Evolutionary conservation across 129 eudicot genomes (phyloP).

Genomic region (Calendula officinalis): DNA sequence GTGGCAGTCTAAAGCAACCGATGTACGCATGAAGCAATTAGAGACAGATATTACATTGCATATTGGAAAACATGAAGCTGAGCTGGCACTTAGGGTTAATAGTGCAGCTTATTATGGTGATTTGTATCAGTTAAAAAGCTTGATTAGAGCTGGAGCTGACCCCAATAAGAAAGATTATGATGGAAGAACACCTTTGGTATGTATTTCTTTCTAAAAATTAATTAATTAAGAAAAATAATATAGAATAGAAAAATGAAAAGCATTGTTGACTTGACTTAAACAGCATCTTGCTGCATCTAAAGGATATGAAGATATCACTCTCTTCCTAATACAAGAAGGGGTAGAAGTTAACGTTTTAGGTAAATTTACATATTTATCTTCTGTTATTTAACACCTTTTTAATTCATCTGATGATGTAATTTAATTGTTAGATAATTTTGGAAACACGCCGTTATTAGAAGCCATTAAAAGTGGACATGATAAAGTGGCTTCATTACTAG

Average conservation of each 20-base stretch:
- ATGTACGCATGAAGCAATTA: too few relatives aligned
- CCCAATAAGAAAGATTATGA: conserved; percentile 62
- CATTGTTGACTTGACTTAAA: not conserved
- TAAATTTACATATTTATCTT: conserved; percentile 5
- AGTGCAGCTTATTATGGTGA: conserved; percentile 64
- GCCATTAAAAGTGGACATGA: conserved; percentile 65
- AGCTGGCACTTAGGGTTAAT: conserved; percentile 66
- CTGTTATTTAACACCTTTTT: not conserved
- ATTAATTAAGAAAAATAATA: not conserved
- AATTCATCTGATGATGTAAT: conserved; percentile 1
- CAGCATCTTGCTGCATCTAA: conserved; percentile 36
- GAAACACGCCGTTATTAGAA: conserved; percentile 31
- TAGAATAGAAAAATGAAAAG: too few relatives aligned
- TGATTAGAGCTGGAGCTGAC: conserved; percentile 71
- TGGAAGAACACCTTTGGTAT: conserved; percentile 77
- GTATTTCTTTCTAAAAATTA: not conserved
- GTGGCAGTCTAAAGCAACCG: too few relatives aligned
- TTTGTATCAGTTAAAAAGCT: conserved; percentile 53
- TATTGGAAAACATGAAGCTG: conserved; percentile 66
- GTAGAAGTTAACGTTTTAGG: conserved; percentile 47
- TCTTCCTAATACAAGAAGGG: conserved; percentile 58
- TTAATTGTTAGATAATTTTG: conserved; percentile 51
- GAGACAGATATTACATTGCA: conserved; percentile 16
- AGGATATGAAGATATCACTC: conserved; percentile 50
- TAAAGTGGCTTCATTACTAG: conserved; percentile 50